These are phyloP conservation scores for Venturia aucupariae DNA, from an alignment of 2,329 filamentous ascomycete genomes.

Conservation along the genomic window DNA sequence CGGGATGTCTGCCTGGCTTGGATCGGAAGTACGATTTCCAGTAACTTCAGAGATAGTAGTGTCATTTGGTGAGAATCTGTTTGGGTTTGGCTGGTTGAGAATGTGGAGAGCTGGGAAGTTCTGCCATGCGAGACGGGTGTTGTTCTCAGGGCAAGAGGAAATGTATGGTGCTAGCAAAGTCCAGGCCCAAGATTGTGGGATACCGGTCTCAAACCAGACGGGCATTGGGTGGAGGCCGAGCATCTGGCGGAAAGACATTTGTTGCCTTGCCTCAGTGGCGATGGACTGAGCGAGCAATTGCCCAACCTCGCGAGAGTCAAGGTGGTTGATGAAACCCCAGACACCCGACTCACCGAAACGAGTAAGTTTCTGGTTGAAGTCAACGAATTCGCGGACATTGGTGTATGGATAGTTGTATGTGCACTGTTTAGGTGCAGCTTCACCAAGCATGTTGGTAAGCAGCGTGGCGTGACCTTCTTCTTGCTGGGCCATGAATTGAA, in stretches of 20 bases:
- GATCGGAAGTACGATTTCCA: constrained; percentile 48
- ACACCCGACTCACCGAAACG: constrained; percentile 71
- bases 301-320: constrained; percentile 65
- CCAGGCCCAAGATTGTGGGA: constrained; percentile 81
- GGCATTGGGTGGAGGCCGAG: constrained; percentile 72
- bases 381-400: constrained; percentile 67
- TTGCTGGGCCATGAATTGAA: constrained; percentile 69
- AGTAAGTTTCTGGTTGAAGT: constrained; percentile 81
- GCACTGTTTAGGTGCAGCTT: constrained; percentile 62
- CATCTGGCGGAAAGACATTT: constrained; percentile 79
- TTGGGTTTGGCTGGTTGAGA: constrained; percentile 68
- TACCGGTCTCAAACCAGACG: constrained; percentile 69
- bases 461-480: constrained; percentile 71
- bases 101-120: constrained; percentile 69
- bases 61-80: constrained; percentile 54
- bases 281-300: constrained; percentile 68
- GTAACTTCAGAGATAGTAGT: constrained; percentile 55
- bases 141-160: constrained; percentile 60
- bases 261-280: constrained; percentile 69
- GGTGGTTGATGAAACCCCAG: constrained; percentile 70
- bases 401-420: constrained; percentile 73
- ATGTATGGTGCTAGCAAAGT: constrained; percentile 74
- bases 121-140: constrained; percentile 71
- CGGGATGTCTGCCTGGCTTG: constrained; percentile 39
- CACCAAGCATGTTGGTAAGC: constrained; percentile 67